Evolutionary conservation across 192 early-diverging fungal species (phyloP).

Genomic region (Coemansia sp.): DNA sequence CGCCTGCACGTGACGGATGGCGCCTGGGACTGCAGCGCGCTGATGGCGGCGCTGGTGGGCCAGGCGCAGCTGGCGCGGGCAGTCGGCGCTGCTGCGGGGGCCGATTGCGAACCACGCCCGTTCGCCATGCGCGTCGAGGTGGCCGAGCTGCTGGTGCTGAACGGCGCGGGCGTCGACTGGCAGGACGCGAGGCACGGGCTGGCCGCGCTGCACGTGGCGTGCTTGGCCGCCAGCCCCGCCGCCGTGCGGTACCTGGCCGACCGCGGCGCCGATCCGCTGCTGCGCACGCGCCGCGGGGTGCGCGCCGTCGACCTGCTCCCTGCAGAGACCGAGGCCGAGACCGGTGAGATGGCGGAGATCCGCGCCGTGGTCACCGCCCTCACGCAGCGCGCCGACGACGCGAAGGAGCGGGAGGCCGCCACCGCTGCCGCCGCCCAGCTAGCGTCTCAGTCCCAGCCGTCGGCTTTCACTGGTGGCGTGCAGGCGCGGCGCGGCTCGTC

Average conservation of each 20-base stretch:
- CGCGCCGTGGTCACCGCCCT: constrained; percentile 8
- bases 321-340: too few relatives aligned
- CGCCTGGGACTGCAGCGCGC: constrained; percentile 2
- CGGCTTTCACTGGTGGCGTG: too few relatives aligned
- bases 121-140: constrained; percentile 21
- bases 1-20: neutral
- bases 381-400: constrained; percentile 21
- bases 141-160: constrained; percentile 43
- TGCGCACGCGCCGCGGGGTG: neutral
- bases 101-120: neutral
- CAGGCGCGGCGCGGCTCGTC: neutral
- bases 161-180: constrained; percentile 23
- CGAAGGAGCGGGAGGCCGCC: constrained; percentile 1
- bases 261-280: constrained; percentile 36
- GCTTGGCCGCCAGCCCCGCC: neutral
- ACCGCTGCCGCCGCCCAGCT: too few relatives aligned
- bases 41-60: constrained; percentile 37
- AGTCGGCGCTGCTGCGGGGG: neutral
- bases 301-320: constrained; percentile 12
- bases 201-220: constrained; percentile 32
- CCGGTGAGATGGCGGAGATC: too few relatives aligned
- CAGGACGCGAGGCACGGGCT: constrained; percentile 7
- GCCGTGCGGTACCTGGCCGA: constrained; percentile 26
- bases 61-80: neutral
- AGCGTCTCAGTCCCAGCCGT: too few relatives aligned